phyloP scores from a whole-genome alignment of 164 flowering plant species.

The Vitis riparia region DNA sequence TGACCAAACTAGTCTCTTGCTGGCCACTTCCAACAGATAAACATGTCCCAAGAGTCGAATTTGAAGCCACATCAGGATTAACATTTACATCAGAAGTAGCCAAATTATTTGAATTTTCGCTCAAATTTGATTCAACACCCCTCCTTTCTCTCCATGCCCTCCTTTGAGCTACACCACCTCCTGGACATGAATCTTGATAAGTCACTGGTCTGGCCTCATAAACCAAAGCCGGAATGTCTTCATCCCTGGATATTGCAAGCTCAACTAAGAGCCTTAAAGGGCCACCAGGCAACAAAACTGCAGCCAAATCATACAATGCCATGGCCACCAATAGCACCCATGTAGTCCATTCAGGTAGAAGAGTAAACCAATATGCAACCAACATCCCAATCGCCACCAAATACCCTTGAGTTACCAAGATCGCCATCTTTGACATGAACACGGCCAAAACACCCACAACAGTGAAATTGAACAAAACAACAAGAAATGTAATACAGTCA shows the following conservation, averaged over 20 bases:
- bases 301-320: conserved; percentile 97
- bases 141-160: conserved; percentile 73
- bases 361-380: conserved; percentile 95
- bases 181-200: conserved; percentile 22
- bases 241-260: conserved; percentile 92
- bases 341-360: conserved; percentile 97
- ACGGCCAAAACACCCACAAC: conserved; percentile 84
- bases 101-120: conserved; percentile 21
- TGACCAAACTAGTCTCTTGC: conserved; percentile 30
- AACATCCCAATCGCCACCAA: conserved; percentile 88
- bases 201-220: conserved; percentile 91
- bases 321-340: conserved; percentile 88
- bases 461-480: conserved; percentile 74
- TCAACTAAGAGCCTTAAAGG: conserved; percentile 92
- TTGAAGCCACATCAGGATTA: conserved; percentile 14
- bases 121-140: conserved; percentile 14
- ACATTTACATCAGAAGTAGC: conserved; percentile 7
- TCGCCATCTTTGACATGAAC: conserved; percentile 72
- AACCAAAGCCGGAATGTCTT: conserved; percentile 97
- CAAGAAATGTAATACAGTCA: conserved; percentile 63
- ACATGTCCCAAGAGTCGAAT: conserved; percentile 17
- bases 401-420: conserved; percentile 76
- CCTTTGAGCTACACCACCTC: conserved; percentile 40
- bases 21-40: conserved; percentile 16
- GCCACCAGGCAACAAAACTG: conserved; percentile 95